Percentiles rank a stretch among this genome's conserved stretches.
These are phyloP conservation scores for Sporothrix globosa DNA, from an alignment of 2,329 filamentous ascomycete species.

Conservation along the genomic window DNA sequence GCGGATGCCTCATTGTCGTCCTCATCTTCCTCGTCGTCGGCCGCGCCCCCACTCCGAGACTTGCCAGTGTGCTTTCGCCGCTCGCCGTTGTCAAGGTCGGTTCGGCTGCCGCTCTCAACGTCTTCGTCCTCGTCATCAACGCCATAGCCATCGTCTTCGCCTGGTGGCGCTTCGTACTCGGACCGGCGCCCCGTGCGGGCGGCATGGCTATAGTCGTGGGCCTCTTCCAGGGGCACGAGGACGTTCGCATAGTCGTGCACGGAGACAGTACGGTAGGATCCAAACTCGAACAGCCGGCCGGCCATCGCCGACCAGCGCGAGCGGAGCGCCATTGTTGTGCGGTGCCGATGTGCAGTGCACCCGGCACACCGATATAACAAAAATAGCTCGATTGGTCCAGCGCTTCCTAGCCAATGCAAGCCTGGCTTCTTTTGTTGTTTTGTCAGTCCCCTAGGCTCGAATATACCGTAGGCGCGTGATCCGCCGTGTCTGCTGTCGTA, in stretches of 20 bases:
- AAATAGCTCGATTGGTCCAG: background rate
- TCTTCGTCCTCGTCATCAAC: conserved; percentile 44
- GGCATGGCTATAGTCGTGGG: conserved; percentile 60
- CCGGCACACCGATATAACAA: background rate
- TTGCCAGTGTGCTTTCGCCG: conserved; percentile 38
- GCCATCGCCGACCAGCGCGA: conserved; percentile 22
- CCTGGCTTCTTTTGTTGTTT: no score
- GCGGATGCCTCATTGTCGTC: conserved; percentile 43
- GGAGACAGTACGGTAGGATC: conserved; percentile 46
- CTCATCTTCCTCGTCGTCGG: conserved; percentile 39
- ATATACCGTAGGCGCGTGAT: conserved; percentile 4
- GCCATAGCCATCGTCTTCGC: conserved; percentile 41
- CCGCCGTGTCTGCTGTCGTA: background rate
- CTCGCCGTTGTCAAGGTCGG: conserved; percentile 36
- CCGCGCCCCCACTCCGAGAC: conserved; percentile 28
- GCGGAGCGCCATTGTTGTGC: conserved; percentile 15
- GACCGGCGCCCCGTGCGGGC: conserved; percentile 50
- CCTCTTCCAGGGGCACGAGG: conserved; percentile 57
- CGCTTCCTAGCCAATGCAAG: background rate
- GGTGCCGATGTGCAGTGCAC: background rate
- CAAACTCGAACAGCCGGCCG: conserved; percentile 21
- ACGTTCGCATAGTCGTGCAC: conserved; percentile 57
- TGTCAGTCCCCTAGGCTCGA: background rate
- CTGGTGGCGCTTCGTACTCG: conserved; percentile 49
- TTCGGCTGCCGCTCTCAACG: conserved; percentile 37